These are phyloP conservation scores for Pseudogymnoascus sp. DNA, from an alignment of 2,329 filamentous ascomycete genomes.

Conservation along the genomic window DNA sequence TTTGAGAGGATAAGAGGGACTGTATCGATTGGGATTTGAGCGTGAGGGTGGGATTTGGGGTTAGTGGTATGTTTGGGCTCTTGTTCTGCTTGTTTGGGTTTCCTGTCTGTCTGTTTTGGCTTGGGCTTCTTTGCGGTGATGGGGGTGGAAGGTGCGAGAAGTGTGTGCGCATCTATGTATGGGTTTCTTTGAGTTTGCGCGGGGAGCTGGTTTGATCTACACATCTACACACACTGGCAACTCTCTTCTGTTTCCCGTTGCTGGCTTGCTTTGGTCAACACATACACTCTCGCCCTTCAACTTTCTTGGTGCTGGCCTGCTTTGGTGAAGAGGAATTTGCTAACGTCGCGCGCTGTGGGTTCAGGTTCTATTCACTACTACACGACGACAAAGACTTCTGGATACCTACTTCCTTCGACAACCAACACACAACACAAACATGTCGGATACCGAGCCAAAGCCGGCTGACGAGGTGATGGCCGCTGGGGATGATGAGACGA, in stretches of 20 bases:
- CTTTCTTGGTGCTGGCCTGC: neutral
- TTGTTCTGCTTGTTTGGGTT: neutral
- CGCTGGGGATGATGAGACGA: conserved; percentile 21
- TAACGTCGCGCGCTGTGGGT: neutral
- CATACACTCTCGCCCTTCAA: neutral
- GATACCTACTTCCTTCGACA: neutral
- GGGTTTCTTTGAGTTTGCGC: neutral
- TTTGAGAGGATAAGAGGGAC: neutral
- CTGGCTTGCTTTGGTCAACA: neutral
- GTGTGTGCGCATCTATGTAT: neutral
- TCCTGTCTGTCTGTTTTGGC: neutral
- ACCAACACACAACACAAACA: conserved; percentile 12
- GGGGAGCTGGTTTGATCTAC: neutral
- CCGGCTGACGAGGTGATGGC: conserved; percentile 22
- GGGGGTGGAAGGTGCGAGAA: neutral
- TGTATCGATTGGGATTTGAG: neutral
- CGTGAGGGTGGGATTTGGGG: neutral
- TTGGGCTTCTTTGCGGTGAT: neutral
- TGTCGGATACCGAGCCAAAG: conserved; percentile 23
- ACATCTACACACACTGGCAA: neutral
- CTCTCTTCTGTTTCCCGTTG: neutral
- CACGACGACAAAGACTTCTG: neutral
- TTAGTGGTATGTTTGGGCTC: neutral
- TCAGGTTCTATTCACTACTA: neutral
- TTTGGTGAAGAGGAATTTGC: neutral